Base-by-base conservation (phyloP, 345 rosid genomes). In the Gossypium raimondii region DNA sequence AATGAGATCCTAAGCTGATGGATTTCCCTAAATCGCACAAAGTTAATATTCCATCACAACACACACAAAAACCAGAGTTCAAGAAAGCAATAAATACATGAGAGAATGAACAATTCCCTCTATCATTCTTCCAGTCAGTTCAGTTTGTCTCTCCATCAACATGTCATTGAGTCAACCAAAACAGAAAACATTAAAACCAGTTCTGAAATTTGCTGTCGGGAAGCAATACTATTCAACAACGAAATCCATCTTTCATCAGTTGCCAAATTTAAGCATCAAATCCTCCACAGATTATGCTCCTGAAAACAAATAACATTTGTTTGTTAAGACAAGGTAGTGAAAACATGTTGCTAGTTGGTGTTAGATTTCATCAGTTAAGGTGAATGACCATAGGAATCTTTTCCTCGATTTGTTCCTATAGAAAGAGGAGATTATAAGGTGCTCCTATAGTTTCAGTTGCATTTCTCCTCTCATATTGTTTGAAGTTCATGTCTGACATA, bases 51-150 rank as follows among this genome's bases (percentile, higher is more conserved):
- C 25, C 41, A 24, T 13, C 43, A 68, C 14, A 18, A 56, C 20
- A 68, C 57, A 56, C 22, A 68, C 58, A 53, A 17, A 68, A 48
- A 24, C n/a, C 4, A 24, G 8, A 24, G 12, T 68, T 48, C 18
- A 17, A 1, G 43, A 48, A 68, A 14, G 58, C 29, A 48, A 25
- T 68, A 48, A 53, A 53, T 53, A 53, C 57, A 24, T 16, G 57
- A 67, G 72, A 14, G 72, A 68, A 68, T 48, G 57, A 68, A 68
- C 58, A 68, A 48, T 68, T 68, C 72, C 72, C 72, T 25, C 72
- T 25, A 27, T 47, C 38, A 41, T 22, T 29, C 56, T 51, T 78
- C 11, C 10, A 7, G 9, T 66, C 59, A 12, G 61, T 48, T 25
- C 3, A 70, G 41, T 34, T 34, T 34, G 41, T 34, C 41, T 34